Evolutionary conservation across 2,329 filamentous ascomycete genomes (phyloP).

Genomic region (Sphaerostilbella broomeana): DNA sequence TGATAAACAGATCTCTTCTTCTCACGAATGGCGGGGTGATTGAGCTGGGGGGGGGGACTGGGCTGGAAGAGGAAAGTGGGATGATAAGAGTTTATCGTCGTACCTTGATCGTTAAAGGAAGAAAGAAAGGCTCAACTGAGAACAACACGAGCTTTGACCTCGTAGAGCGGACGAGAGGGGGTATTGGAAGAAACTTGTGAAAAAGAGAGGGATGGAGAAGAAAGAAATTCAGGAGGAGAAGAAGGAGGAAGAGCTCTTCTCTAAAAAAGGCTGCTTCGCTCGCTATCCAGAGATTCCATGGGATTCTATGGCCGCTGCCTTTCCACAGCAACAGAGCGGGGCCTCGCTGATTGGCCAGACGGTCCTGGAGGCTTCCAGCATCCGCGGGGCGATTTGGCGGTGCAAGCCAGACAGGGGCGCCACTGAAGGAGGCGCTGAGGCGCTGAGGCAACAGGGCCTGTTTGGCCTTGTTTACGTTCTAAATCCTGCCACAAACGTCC

Average conservation of each 20-base stretch:
- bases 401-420: too few relatives aligned
- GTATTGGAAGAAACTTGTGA: constrained; percentile 19
- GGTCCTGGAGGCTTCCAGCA: constrained; percentile 24
- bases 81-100: constrained; percentile 9
- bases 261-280: constrained; percentile 33
- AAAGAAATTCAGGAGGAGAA: constrained; percentile 20
- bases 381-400: too few relatives aligned
- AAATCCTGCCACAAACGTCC: too few relatives aligned
- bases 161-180: constrained; percentile 4
- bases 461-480: too few relatives aligned
- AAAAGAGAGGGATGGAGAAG: constrained; percentile 18
- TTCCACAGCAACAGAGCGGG: constrained; percentile 19
- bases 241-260: constrained; percentile 19
- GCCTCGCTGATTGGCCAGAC: constrained; percentile 21
- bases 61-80: constrained; percentile 14
- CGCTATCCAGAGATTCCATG: constrained; percentile 37
- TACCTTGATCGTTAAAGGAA: constrained; percentile 16
- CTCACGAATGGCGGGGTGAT: constrained; percentile 9
- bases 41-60: constrained; percentile 1
- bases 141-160: constrained; percentile 2
- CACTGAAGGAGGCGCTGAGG: too few relatives aligned
- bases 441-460: too few relatives aligned
- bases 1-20: not conserved
- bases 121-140: constrained; percentile 11
- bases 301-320: constrained; percentile 35